Evolutionary conservation across 345 rosid species (phyloP), one percentile per base, ranked within the genome.

Genomic region (Alliaria petiolata): DNA sequence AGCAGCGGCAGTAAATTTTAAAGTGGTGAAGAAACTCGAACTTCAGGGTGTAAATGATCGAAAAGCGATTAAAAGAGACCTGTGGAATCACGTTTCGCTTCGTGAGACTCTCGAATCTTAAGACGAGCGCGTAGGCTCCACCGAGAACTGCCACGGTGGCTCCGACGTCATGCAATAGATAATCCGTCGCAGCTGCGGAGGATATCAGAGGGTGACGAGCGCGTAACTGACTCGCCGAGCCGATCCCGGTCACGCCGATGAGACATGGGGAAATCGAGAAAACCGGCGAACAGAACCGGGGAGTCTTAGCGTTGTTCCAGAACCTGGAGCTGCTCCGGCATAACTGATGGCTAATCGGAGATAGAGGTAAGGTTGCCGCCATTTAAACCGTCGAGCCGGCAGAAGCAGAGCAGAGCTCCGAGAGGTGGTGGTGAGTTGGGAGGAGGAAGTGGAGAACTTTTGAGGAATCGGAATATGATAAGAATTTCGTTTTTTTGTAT

Each of bases 101-200:
- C 15, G 92, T 84, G 80, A 93, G 96, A 65, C 17, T 62, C 33
- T 93, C 87, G 63, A 93, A 93, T 45, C 83, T 35, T 47, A 72
- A 71, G 50, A 90, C 96, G 3, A 93, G 89, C 44, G 76, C 72
- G 66, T 87, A 90, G 0, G 98, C 96, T 49, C 97, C 92, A 38
- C 83, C 83, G 16, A 90, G 85, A 1, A 90, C 89, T 2, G 86
- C 85, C 8, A 80, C 79, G 13, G 97, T 81, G 56, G 97, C 93
- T 36, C 81, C 93, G n/a, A 81, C 80, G 53, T 93, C 96, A 65
- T 62, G 97, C 52, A 85, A 61, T 22, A 87, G 28, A 35, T 70
- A 57, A 34, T 80, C 76, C 25, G 52, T 68, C 3, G 70, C 19
- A 45, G 30, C 12, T 2, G 71, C 62, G 4, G 67, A 22, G 17